phyloP scores from a whole-genome alignment of 148 eudicot genomes.

The Rhododendron griersonianum region DNA sequence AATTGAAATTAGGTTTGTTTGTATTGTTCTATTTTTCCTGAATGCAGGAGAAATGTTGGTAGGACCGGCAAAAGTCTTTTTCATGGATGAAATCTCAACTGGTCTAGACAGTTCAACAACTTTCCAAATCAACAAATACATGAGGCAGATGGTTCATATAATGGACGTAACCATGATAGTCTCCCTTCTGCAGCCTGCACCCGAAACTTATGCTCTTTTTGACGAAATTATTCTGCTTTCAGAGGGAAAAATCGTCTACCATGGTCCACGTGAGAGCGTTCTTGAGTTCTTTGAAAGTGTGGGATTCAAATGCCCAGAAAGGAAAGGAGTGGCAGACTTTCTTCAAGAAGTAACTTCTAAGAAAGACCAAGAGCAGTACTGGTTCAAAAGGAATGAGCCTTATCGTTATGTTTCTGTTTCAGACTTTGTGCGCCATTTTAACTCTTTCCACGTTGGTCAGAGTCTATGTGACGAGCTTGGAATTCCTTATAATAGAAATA shows the following conservation, averaged over 20 bases:
- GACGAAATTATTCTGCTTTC: conserved; percentile 45
- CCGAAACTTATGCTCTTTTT: conserved; percentile 38
- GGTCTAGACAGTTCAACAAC: conserved; percentile 49
- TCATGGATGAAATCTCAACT: conserved; percentile 45
- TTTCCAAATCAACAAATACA: conserved; percentile 31
- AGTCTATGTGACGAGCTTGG: conserved; percentile 16
- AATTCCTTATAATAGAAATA: conserved; percentile 35
- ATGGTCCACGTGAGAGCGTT: conserved; percentile 37
- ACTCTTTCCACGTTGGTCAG: conserved; percentile 27
- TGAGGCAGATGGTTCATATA: conserved; percentile 47
- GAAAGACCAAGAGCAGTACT: conserved; percentile 45
- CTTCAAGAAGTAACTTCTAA: conserved; percentile 44
- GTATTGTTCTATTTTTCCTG: neutral
- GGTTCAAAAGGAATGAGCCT: conserved; percentile 30
- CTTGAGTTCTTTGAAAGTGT: conserved; percentile 39
- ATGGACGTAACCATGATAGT: conserved; percentile 45
- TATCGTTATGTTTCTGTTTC: conserved; percentile 26
- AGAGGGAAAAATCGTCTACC: conserved; percentile 38
- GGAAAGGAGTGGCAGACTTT: conserved; percentile 50
- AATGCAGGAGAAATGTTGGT: conserved; percentile 44
- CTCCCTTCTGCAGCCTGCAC: conserved; percentile 49
- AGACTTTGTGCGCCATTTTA: conserved; percentile 26
- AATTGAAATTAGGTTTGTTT: neutral
- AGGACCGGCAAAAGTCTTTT: conserved; percentile 45
- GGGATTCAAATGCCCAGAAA: conserved; percentile 49